Evolutionary conservation across 257 asterid species (phyloP), one percentile per base, ranked within the genome.

Genomic region (Mitragyna speciosa): DNA sequence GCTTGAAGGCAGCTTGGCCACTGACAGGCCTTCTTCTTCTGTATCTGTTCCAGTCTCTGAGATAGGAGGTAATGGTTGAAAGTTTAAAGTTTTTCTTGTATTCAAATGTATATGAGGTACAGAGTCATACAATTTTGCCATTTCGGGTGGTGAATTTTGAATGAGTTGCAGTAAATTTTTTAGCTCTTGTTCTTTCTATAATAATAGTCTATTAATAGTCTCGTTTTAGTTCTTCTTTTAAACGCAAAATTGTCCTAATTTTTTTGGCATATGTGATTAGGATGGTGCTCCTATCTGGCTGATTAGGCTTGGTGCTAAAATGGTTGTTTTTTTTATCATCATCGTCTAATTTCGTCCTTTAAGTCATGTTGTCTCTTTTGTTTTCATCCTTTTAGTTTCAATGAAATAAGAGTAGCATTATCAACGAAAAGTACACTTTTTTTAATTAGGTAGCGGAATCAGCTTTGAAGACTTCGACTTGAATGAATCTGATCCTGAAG

Each of bases 401-500:
- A 54, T 20, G 16, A 48, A 31, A 64, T 33, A 24, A 12, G n/a
- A 1, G 69, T 22, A 33, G 71, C 71, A 41, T 59, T 24, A 33
- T 8, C 3, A n/a, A 58, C 43, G 59, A 17, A 39, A 59, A 61
- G 10, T 75, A 22, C 19, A 43, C 52, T 6, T n/a, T 61, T 5
- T 28, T 63, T 82, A 20, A 68, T 76, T 83, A 93, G 99, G 92
- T 82, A 76, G 72, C 73, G 87, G 84, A 65, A 87, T 88, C 83
- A 83, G 84, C 89, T 92, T 91, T 83, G 87, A 67, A 48, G 98
- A 93, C 86, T 76, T 82, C 80, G 86, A 81, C 78, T 82, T 95
- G 91, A 78, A 83, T 14, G 94, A 90, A 77, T 92, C 87, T 78
- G 99, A 95, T 83, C 93, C 97, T 28, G 98, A 93, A 76, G 93